These are phyloP conservation scores for Fusarium oxysporum DNA, from an alignment of 2,329 filamentous ascomycete genomes.

Conservation along the genomic window DNA sequence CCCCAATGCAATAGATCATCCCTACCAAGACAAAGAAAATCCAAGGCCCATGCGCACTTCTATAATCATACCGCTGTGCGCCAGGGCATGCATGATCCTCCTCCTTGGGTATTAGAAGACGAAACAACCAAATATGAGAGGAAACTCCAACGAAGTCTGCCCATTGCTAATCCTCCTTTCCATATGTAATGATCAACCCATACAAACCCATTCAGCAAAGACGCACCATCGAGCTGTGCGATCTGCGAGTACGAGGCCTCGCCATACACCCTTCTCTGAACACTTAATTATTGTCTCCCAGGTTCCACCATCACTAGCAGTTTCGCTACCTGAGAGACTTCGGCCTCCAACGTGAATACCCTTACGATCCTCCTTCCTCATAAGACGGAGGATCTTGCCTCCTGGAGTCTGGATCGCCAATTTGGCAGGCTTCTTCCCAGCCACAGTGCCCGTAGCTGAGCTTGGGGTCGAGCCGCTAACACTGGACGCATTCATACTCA, in stretches of 20 bases:
- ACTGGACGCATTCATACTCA: constrained; percentile 72
- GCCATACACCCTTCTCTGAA: constrained; percentile 83
- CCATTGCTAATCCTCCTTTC: constrained; percentile 5
- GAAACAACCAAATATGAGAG: constrained; percentile 31
- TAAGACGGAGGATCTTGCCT: constrained; percentile 91
- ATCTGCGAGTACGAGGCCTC: constrained; percentile 84
- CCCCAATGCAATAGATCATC: constrained; percentile 26
- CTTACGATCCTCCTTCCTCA: constrained; percentile 80
- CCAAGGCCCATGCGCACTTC: constrained; percentile 31
- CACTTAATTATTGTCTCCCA: constrained; percentile 96
- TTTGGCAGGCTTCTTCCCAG: constrained; percentile 88
- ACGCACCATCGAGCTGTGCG: constrained; percentile 89
- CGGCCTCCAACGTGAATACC: constrained; percentile 62
- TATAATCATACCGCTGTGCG: constrained; percentile 32
- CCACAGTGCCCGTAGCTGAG: constrained; percentile 63
- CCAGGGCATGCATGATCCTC: constrained; percentile 43
- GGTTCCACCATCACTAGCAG: constrained; percentile 74
- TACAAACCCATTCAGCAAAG: constrained; percentile 87
- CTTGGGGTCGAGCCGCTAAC: constrained; percentile 68
- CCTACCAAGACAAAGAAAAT: constrained; percentile 22
- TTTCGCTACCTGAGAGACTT: constrained; percentile 61
- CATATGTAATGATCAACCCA: constrained; percentile 45
- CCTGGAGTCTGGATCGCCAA: constrained; percentile 93
- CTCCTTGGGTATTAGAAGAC: constrained; percentile 42
- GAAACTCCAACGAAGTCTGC: constrained; percentile 36